Base-by-base conservation (phyloP, 2,329 filamentous ascomycete genomes). In the Exophiala calicioides region DNA sequence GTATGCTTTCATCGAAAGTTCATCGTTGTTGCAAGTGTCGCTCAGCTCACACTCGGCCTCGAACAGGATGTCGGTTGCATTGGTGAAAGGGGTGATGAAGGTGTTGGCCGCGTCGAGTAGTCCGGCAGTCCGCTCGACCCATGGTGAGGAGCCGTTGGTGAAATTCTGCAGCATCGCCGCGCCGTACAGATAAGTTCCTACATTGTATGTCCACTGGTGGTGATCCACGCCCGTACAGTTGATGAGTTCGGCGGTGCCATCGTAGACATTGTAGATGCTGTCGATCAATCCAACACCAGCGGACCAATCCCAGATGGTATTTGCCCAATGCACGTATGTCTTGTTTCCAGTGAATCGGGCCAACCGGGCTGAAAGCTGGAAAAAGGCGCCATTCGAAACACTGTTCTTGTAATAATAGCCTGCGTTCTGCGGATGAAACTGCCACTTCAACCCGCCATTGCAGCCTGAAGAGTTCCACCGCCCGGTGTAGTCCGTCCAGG, bases 381-480 rank as follows among this genome's bases (percentile, higher is more conserved):
- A 90, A 63, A 93, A 81, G n/a, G 82, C 84, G 31, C 86, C 88
- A 65, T 93, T 93, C 52, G 83, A 84, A 58, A 90, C 80, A 12
- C 44, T 50, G 43, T 52, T 53, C 68, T 90, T 93, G 77, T 94
- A 93, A 60, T 81, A 77, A 64, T 90, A 84, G 10, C 88, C 89
- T 52, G 82, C 82, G 63, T 94, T 91, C 58, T 78, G 80, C 1
- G 77, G 70, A 64, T 84, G 90, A 57, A 95, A 89, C 70, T 95
- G 88, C 87, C 87, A 91, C 46, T 81, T 75, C 35, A 93, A 69
- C 3, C 88, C 89, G 50, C 88, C 88, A 19, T 74, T 75, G 60
- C 88, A 94, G 29, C 71, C 67, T 0, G 73, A 69, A 26, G 45
- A 75, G 62, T 90, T 82, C 88, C 88, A 93, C 34, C 88, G 80